Evolutionary conservation across 306 rosid genomes (phyloP).

Genomic region (Trichosanthes cucumerina): DNA sequence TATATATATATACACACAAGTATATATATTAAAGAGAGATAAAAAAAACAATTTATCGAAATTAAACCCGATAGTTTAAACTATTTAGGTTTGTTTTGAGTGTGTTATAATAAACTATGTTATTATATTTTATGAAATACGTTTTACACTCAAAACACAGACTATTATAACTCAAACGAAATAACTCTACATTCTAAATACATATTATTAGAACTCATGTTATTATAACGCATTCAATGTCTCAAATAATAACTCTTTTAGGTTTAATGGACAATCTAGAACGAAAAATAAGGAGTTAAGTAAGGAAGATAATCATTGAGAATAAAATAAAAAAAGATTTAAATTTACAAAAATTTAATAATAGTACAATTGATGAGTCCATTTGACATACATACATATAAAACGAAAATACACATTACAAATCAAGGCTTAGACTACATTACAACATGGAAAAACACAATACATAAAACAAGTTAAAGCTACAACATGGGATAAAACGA

Average conservation of each 20-base stretch:
- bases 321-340: not conserved
- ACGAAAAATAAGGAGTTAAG: too few relatives aligned
- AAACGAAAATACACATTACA: not conserved
- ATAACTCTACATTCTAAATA: too few relatives aligned
- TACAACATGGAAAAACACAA: not conserved
- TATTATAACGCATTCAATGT: too few relatives aligned
- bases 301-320: not conserved
- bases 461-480: not conserved
- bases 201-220: too few relatives aligned
- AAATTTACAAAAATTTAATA: not conserved
- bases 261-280: too few relatives aligned
- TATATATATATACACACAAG: too few relatives aligned
- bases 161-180: too few relatives aligned
- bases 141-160: too few relatives aligned
- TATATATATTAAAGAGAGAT: not conserved
- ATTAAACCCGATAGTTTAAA: not conserved
- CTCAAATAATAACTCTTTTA: too few relatives aligned
- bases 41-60: too few relatives aligned
- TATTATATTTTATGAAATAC: too few relatives aligned
- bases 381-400: not conserved
- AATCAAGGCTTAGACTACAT: not conserved
- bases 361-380: not conserved
- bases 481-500: not conserved
- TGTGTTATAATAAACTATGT: too few relatives aligned
- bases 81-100: not conserved